Conservation (phyloP, 2,329 filamentous ascomycete genomes). For the Clarireedia homoeocarpa region DNA sequence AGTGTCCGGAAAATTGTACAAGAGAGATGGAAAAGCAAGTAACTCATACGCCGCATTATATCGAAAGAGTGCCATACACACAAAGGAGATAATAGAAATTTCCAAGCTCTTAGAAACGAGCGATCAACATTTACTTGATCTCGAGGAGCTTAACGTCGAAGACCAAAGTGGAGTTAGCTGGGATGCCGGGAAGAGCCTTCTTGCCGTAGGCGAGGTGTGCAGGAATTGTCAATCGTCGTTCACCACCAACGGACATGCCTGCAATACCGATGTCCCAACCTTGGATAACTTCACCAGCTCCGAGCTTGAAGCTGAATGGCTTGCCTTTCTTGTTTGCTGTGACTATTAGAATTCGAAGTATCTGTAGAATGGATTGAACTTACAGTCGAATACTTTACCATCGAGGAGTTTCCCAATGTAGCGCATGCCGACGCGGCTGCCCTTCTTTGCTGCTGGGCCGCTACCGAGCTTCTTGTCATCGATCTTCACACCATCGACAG, state of each 20-base stretch:
- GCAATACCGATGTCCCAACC: slow-evolving; percentile 93
- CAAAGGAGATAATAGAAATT: neutral
- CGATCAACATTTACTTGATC: slow-evolving; percentile 58
- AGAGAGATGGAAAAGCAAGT: slow-evolving; percentile 17
- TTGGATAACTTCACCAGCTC: slow-evolving; percentile 93
- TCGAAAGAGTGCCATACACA: slow-evolving; percentile 13
- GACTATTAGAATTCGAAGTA: neutral
- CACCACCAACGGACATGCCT: slow-evolving; percentile 89
- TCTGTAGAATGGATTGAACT: slow-evolving; percentile 32
- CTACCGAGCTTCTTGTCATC: slow-evolving; percentile 92
- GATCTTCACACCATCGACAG: slow-evolving; percentile 80
- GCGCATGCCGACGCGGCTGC: slow-evolving; percentile 84
- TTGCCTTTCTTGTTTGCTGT: slow-evolving; percentile 97
- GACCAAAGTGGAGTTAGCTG: slow-evolving; percentile 79
- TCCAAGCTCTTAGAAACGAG: neutral
- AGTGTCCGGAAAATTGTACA: slow-evolving; percentile 25
- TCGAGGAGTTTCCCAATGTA: slow-evolving; percentile 97
- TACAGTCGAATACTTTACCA: slow-evolving; percentile 91
- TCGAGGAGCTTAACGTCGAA: slow-evolving; percentile 87
- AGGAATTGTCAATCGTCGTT: slow-evolving; percentile 88
- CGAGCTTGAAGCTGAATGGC: slow-evolving; percentile 93
- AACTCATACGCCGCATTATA: slow-evolving; percentile 13
- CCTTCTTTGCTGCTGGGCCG: slow-evolving; percentile 80
- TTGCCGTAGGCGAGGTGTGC: slow-evolving; percentile 83
- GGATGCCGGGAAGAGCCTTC: slow-evolving; percentile 75